Conservation (phyloP, 805 yeast genomes). For the Tetrapisispora arboricola region DNA sequence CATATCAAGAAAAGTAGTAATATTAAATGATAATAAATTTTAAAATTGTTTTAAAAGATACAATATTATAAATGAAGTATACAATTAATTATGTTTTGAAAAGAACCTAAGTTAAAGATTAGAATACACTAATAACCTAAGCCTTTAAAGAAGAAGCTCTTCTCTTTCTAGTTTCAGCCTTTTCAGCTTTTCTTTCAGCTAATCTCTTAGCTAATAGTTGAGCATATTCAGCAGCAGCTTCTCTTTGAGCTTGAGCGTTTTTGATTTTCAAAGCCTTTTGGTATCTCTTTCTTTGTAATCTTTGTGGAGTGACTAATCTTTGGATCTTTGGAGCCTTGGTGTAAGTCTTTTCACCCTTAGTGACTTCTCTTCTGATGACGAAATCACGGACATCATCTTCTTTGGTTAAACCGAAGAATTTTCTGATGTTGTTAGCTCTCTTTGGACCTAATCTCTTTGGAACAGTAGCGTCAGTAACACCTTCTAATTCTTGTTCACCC, state of each 20-base stretch:
- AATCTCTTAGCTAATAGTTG: slow-evolving; percentile 96
- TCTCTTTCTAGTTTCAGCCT: slow-evolving; percentile 98
- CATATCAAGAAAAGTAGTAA: not conserved
- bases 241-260: slow-evolving; percentile 98
- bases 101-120: slow-evolving; percentile 3
- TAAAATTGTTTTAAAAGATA: slow-evolving; percentile 5
- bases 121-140: slow-evolving; percentile 31
- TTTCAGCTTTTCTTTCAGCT: slow-evolving; percentile 96
- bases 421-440: slow-evolving; percentile 99
- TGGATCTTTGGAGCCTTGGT: slow-evolving; percentile 99
- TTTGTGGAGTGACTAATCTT: slow-evolving; percentile 98
- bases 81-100: slow-evolving; percentile 6
- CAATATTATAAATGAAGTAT: slow-evolving; percentile 7
- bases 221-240: slow-evolving; percentile 99
- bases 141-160: slow-evolving; percentile 98
- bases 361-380: slow-evolving; percentile 96
- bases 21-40: slow-evolving; percentile 3
- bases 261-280: slow-evolving; percentile 85
- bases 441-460: slow-evolving; percentile 99
- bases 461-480: slow-evolving; percentile 86
- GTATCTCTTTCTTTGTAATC: slow-evolving; percentile 98
- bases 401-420: slow-evolving; percentile 80
- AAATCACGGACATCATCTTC: slow-evolving; percentile 52
- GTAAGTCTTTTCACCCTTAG: slow-evolving; percentile 96
- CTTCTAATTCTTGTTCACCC: slow-evolving; percentile 93